Conservation (phyloP, 2,329 filamentous ascomycete genomes). For the Alternaria brassicae region DNA sequence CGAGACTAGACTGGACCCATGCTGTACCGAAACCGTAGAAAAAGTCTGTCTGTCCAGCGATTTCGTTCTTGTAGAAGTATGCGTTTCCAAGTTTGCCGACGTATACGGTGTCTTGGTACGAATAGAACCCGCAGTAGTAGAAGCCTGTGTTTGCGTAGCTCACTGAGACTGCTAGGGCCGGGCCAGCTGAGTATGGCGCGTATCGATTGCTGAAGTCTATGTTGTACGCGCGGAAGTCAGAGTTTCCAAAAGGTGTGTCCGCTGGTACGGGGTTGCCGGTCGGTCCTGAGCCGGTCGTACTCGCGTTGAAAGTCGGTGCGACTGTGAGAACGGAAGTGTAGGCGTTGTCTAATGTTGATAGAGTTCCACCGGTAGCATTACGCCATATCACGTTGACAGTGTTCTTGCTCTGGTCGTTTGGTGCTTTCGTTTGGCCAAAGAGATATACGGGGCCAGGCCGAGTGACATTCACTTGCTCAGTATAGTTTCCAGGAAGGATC, state of each 20-base stretch:
- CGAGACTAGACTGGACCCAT: constrained; percentile 63
- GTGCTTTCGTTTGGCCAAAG: constrained; percentile 63
- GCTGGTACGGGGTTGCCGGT: constrained; percentile 67
- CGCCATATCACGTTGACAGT: constrained; percentile 66
- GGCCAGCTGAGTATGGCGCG: constrained; percentile 61
- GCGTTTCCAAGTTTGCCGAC: constrained; percentile 71
- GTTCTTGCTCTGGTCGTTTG: constrained; percentile 58
- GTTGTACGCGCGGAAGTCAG: constrained; percentile 71
- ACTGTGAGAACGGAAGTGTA: constrained; percentile 68
- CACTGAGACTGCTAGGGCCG: constrained; percentile 66
- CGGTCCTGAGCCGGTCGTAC: constrained; percentile 67
- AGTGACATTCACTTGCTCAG: constrained; percentile 71
- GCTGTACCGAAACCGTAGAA: constrained; percentile 72
- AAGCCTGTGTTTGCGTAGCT: constrained; percentile 71
- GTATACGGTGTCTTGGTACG: constrained; percentile 74
- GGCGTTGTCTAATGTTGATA: constrained; percentile 64
- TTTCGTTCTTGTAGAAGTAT: constrained; percentile 67
- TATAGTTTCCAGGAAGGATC: constrained; percentile 66
- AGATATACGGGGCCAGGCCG: constrained; percentile 67
- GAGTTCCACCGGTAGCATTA: constrained; percentile 59
- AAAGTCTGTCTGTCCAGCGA: constrained; percentile 73
- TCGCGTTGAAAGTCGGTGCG: constrained; percentile 68
- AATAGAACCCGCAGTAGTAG: constrained; percentile 71
- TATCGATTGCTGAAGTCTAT: constrained; percentile 70
- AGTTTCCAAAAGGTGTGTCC: constrained; percentile 68